Percentiles rank a stretch among this genome's conserved stretches.
These are phyloP conservation scores for Erigeron canadensis DNA, from an alignment of 129 eudicot genomes.

Conservation along the genomic window DNA sequence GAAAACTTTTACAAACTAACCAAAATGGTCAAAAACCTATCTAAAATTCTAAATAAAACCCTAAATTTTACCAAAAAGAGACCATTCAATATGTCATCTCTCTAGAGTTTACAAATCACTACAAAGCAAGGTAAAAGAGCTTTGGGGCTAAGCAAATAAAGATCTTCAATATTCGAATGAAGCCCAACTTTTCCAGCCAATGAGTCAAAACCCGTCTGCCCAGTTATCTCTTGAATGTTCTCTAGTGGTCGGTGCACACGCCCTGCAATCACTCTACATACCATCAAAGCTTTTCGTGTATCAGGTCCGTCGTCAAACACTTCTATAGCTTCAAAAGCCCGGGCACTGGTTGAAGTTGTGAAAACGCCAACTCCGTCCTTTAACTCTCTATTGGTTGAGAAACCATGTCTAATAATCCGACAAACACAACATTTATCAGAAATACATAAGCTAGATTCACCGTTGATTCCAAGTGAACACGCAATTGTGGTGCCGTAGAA, in stretches of 20 bases:
- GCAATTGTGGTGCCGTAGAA: constrained; percentile 85
- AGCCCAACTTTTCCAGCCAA: constrained; percentile 98
- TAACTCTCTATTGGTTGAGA: constrained; percentile 58
- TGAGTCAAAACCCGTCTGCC: constrained; percentile 92
- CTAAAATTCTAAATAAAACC: constrained; percentile 14
- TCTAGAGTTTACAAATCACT: constrained; percentile 79
- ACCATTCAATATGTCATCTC: constrained; percentile 13
- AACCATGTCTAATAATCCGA: constrained; percentile 79
- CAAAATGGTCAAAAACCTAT: constrained; percentile 28
- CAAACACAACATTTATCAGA: constrained; percentile 84
- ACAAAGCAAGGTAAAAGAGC: constrained; percentile 97
- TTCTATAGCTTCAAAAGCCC: constrained; percentile 79
- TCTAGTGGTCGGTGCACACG: constrained; percentile 93
- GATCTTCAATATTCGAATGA: constrained; percentile 89
- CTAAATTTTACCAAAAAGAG: constrained; percentile 32
- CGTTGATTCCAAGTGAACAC: constrained; percentile 80
- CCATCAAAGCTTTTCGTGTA: constrained; percentile 76
- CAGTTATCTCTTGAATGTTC: constrained; percentile 78
- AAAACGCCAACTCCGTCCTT: constrained; percentile 81
- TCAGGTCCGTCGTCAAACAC: constrained; percentile 33
- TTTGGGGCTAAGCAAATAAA: constrained; percentile 83
- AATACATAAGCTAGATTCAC: constrained; percentile 68
- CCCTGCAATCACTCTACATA: constrained; percentile 94
- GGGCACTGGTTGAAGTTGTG: constrained; percentile 91
- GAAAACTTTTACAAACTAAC: constrained; percentile 15